These are phyloP conservation scores for Backusella westeae DNA, from an alignment of 192 early-diverging fungal species.

Conservation along the genomic window DNA sequence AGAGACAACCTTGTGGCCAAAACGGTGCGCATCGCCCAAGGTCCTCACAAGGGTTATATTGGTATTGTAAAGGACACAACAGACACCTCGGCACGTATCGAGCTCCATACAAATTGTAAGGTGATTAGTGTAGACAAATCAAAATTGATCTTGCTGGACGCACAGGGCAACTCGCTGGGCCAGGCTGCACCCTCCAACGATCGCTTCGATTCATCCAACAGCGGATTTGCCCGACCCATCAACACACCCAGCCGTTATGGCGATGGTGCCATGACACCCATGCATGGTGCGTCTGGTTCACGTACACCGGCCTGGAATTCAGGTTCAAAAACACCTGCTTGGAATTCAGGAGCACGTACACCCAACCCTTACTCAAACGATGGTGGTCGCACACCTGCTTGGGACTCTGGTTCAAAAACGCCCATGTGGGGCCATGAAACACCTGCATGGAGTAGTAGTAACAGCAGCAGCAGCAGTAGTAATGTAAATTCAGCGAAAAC, in stretches of 20 bases:
- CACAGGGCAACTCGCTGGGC: constrained; percentile 48
- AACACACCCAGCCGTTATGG: constrained; percentile 34
- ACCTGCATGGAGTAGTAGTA: constrained; percentile 69
- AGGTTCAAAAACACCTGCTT: constrained; percentile 51
- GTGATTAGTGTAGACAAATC: constrained; percentile 78
- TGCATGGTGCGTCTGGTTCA: constrained; percentile 31
- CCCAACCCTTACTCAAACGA: constrained; percentile 51
- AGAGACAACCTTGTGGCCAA: constrained; percentile 62
- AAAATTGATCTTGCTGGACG: constrained; percentile 68
- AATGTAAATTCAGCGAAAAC: neutral
- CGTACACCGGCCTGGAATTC: constrained; percentile 21
- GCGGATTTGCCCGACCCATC: constrained; percentile 25
- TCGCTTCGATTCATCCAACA: constrained; percentile 25
- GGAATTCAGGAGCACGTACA: constrained; percentile 53
- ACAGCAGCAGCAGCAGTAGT: neutral
- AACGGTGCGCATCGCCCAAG: constrained; percentile 81
- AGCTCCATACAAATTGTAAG: constrained; percentile 87
- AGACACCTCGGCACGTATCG: constrained; percentile 73
- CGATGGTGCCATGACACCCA: constrained; percentile 48
- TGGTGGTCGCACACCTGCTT: constrained; percentile 49
- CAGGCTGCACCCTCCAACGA: constrained; percentile 35
- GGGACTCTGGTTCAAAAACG: constrained; percentile 59
- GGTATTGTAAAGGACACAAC: constrained; percentile 92
- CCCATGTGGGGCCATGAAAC: constrained; percentile 53
- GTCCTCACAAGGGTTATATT: constrained; percentile 96